phyloP scores from a whole-genome alignment of 148 eudicot species.

The Cornus kousa region DNA sequence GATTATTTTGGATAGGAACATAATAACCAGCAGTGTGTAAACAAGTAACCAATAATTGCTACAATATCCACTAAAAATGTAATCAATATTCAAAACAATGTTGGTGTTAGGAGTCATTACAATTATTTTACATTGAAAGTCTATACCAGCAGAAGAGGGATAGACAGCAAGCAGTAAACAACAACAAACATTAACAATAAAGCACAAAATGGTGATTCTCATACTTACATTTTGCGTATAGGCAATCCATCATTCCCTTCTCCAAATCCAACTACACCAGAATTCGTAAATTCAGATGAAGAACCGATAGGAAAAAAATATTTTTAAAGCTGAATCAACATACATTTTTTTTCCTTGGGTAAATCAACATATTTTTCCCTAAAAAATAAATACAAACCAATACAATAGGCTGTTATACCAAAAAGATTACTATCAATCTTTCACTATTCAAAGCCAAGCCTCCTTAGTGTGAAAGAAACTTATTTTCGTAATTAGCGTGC shows the following conservation, averaged over 20 bases:
- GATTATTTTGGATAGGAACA: neutral
- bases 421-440: too few species aligned
- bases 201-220: neutral
- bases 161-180: neutral
- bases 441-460: too few species aligned
- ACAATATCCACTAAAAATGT: too few species aligned
- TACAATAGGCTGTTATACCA: too few species aligned
- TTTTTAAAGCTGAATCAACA: too few species aligned
- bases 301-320: neutral
- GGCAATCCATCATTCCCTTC: slow-evolving; percentile 97
- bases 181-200: neutral
- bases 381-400: too few species aligned
- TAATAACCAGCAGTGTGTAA: neutral
- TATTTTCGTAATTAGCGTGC: too few species aligned
- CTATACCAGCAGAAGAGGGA: neutral
- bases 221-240: slow-evolving; percentile 89
- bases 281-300: slow-evolving; percentile 3
- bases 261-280: slow-evolving; percentile 81
- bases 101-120: neutral
- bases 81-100: neutral
- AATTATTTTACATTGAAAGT: neutral
- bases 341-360: too few species aligned
- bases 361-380: too few species aligned
- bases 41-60: neutral
- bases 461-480: too few species aligned